Percentiles rank a stretch among this genome's conserved stretches.
phyloP scores from a whole-genome alignment of 257 asterid species.

The Linaria vulgaris region DNA sequence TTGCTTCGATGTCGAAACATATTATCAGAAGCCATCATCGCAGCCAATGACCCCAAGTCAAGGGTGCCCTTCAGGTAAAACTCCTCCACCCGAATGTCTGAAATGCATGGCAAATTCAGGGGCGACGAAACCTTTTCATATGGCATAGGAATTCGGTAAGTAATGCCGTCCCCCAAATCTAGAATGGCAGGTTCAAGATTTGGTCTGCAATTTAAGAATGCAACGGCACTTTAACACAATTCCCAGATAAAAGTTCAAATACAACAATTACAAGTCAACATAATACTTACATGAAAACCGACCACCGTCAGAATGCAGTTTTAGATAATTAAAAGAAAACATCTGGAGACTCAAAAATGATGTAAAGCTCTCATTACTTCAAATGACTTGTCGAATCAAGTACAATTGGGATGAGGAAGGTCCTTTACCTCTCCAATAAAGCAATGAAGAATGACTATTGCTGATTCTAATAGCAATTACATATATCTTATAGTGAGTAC shows the following conservation, averaged over 20 bases:
- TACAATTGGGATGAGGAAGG: neutral
- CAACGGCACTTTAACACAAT: conserved; percentile 23
- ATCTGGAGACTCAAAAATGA: neutral
- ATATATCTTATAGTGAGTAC: neutral
- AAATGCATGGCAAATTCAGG: conserved; percentile 68
- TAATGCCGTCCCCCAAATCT: conserved; percentile 91
- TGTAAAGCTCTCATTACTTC: conserved; percentile 12
- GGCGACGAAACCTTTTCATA: conserved; percentile 74
- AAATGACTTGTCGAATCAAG: conserved; percentile 17
- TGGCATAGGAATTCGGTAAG: conserved; percentile 87
- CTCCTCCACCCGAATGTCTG: conserved; percentile 87
- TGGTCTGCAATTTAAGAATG: conserved; percentile 50
- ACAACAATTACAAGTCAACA: conserved; percentile 25
- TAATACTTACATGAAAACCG: conserved; percentile 3
- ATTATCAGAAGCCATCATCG: conserved; percentile 87
- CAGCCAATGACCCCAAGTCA: conserved; percentile 90
- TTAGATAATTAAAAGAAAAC: neutral
- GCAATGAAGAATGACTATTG: neutral
- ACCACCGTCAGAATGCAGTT: neutral
- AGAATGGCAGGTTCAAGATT: conserved; percentile 78
- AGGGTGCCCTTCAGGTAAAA: conserved; percentile 95
- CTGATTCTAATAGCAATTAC: neutral
- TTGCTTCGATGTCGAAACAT: conserved; percentile 54
- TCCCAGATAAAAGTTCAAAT: conserved; percentile 20
- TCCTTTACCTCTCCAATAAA: neutral